Percentiles rank a stretch among this genome's conserved stretches.
Conservation (phyloP, 208 protist genomes). For the Endotrypanum monterogeii region DNA sequence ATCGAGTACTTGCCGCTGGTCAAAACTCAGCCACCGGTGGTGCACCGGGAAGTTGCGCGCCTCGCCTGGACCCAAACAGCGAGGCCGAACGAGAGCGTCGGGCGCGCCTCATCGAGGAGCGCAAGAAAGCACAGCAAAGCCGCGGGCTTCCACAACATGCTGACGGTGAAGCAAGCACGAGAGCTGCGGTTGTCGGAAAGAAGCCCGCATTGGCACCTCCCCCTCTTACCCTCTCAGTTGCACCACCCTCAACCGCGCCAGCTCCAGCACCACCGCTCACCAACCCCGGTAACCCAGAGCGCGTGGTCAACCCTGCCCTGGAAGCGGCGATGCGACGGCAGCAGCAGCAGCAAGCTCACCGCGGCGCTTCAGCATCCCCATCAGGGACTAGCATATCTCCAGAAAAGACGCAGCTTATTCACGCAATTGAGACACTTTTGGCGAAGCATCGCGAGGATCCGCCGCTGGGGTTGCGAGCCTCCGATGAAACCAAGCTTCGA, state of each 20-base stretch:
- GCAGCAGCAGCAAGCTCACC: conserved; percentile 41
- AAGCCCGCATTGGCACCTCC: background rate
- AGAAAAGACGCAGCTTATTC: conserved; percentile 60
- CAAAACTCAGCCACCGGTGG: background rate
- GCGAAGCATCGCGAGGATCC: conserved; percentile 42
- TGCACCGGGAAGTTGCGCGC: background rate
- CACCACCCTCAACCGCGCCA: background rate
- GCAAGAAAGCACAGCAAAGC: conserved; percentile 36
- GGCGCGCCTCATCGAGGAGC: conserved; percentile 40
- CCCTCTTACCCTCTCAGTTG: background rate
- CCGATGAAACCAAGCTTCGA: conserved; percentile 64
- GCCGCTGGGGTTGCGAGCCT: conserved; percentile 75
- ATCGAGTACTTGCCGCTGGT: conserved; percentile 10
- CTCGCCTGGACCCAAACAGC: conserved; percentile 33
- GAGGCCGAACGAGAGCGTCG: conserved; percentile 45
- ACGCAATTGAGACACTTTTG: conserved; percentile 59
- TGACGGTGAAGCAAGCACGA: background rate
- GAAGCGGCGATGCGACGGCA: conserved; percentile 78
- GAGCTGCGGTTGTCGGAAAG: background rate
- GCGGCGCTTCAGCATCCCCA: background rate
- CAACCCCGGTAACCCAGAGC: background rate
- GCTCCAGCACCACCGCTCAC: background rate
- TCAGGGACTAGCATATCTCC: conserved; percentile 28
- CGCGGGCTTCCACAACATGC: conserved; percentile 10
- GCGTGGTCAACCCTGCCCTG: conserved; percentile 51